Evolutionary conservation across 768 basidiomycete genomes (phyloP).

Genomic region (Suillus plorans): DNA sequence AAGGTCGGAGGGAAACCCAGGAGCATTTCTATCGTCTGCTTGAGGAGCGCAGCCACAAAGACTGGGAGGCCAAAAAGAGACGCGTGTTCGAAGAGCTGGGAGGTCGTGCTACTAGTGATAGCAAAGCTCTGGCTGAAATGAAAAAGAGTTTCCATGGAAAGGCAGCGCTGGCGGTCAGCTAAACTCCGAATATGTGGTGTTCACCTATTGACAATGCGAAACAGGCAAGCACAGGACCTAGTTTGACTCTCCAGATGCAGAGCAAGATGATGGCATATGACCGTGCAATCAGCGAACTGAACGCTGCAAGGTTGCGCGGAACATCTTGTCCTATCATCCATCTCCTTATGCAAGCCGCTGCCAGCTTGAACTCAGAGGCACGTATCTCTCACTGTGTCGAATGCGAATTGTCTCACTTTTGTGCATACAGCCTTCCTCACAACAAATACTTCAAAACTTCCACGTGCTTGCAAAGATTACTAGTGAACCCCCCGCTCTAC

Average conservation of each 20-base stretch:
- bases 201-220: slow-evolving; percentile 13
- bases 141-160: slow-evolving; percentile 64
- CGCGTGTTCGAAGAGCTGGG: slow-evolving; percentile 89
- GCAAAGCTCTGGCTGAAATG: slow-evolving; percentile 53
- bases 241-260: slow-evolving; percentile 77
- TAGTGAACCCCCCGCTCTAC: slow-evolving; percentile 69
- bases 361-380: slow-evolving; percentile 59
- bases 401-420: slow-evolving; percentile 4
- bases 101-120: slow-evolving; percentile 58
- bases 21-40: slow-evolving; percentile 81
- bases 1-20: slow-evolving; percentile 82
- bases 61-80: slow-evolving; percentile 92
- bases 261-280: slow-evolving; percentile 97
- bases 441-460: slow-evolving; percentile 69
- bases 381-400: neutral
- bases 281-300: slow-evolving; percentile 74
- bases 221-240: slow-evolving; percentile 49
- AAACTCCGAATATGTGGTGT: neutral
- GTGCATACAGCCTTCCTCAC: slow-evolving; percentile 41
- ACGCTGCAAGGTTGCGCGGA: slow-evolving; percentile 67
- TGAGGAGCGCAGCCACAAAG: slow-evolving; percentile 69
- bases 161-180: slow-evolving; percentile 51
- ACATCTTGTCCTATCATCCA: slow-evolving; percentile 78
- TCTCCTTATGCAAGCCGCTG: slow-evolving; percentile 65
- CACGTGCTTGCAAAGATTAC: slow-evolving; percentile 78